phyloP scores from a whole-genome alignment of 495 filamentous ascomycete species.

The Hypoxylon subgilvum region DNA sequence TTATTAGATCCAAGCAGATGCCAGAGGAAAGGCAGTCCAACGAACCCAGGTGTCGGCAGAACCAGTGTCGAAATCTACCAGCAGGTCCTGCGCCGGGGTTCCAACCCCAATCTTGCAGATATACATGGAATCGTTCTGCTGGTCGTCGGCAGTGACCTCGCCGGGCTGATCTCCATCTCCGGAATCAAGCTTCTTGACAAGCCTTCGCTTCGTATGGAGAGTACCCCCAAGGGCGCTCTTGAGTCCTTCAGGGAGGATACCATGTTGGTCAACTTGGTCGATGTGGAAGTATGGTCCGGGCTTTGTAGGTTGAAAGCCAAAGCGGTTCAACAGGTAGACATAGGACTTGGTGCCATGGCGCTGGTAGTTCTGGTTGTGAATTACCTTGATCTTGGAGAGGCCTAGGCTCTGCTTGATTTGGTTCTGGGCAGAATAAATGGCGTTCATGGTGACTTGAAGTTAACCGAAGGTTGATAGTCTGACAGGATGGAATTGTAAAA shows the following conservation, averaged over 20 bases:
- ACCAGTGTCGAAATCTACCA: constrained; percentile 78
- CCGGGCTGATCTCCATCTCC: constrained; percentile 44
- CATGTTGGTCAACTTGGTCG: constrained; percentile 46
- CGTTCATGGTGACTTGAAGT: constrained; percentile 37
- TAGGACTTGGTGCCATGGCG: constrained; percentile 75
- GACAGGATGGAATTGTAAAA: constrained; percentile 13
- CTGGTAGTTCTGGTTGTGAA: constrained; percentile 67
- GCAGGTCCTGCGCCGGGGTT: constrained; percentile 68
- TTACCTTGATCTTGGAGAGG: constrained; percentile 57
- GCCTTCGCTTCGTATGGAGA: constrained; percentile 49
- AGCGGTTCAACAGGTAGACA: constrained; percentile 72
- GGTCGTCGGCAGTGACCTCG: constrained; percentile 71
- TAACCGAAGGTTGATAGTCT: neutral
- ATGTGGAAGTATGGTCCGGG: constrained; percentile 68
- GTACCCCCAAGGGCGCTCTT: constrained; percentile 53
- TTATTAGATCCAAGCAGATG: constrained; percentile 23
- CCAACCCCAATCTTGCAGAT: constrained; percentile 72
- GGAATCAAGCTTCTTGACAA: constrained; percentile 57
- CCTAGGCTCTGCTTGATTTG: constrained; percentile 44
- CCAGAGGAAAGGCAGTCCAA: neutral
- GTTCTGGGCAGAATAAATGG: constrained; percentile 42
- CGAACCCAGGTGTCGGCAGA: constrained; percentile 80
- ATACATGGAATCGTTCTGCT: constrained; percentile 75
- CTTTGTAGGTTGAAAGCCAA: constrained; percentile 70
- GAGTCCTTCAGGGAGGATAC: constrained; percentile 39